A percentile compares a stretch with the other conserved stretches of the same genome.
phyloP scores from a whole-genome alignment of 2,329 filamentous ascomycete genomes.

The Ascochyta clinopodiicola region DNA sequence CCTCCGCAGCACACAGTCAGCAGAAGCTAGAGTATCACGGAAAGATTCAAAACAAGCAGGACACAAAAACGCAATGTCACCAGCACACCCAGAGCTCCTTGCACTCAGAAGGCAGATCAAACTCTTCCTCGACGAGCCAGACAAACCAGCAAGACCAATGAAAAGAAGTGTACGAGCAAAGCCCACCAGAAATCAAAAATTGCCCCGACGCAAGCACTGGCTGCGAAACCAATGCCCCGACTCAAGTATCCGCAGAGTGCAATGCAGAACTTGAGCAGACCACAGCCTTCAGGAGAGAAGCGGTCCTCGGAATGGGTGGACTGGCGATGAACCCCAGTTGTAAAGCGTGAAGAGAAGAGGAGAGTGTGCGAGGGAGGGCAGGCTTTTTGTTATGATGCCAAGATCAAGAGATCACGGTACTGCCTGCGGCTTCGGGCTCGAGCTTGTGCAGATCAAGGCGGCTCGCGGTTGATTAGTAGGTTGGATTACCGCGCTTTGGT shows the following conservation, averaged over 20 bases:
- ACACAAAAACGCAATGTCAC: background rate
- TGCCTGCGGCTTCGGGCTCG: background rate
- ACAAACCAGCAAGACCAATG: background rate
- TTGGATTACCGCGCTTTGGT: background rate
- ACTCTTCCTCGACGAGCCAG: background rate
- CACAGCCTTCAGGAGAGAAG: background rate
- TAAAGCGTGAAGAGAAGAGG: background rate
- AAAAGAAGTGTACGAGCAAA: background rate
- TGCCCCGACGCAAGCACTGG: background rate
- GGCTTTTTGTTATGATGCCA: background rate
- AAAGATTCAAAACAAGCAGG: no score
- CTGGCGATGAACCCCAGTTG: background rate
- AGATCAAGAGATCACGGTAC: background rate
- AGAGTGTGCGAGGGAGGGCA: background rate
- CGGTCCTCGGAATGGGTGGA: background rate
- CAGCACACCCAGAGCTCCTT: background rate
- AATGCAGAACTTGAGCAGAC: background rate
- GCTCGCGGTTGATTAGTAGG: background rate
- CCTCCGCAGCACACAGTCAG: no score
- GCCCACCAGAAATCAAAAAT: background rate
- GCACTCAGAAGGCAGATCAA: background rate
- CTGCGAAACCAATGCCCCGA: background rate
- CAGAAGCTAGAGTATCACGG: no score
- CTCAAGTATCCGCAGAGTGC: background rate
- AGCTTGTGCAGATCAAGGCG: background rate